Percentiles rank a stretch among this genome's conserved stretches.
phyloP scores from a whole-genome alignment of 192 early-diverging fungal genomes.

The Umbelopsis vinacea region DNA sequence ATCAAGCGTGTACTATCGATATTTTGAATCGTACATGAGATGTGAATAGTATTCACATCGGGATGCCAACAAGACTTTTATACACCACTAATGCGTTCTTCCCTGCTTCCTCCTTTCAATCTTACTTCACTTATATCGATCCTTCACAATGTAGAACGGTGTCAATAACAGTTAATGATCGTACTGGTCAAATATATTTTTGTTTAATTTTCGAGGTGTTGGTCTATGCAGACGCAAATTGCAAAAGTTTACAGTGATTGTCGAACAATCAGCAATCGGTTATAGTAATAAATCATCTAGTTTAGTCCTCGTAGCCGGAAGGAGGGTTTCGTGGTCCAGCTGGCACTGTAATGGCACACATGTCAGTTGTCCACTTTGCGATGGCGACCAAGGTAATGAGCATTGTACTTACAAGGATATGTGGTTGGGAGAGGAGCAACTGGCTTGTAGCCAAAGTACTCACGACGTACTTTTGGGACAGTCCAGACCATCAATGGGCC shows the following conservation, averaged over 20 bases:
- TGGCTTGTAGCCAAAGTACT: constrained; percentile 43
- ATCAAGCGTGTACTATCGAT: no score
- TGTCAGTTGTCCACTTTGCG: background rate
- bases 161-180: background rate
- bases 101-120: no score
- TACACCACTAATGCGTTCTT: no score
- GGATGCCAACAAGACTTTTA: no score
- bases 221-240: constrained; percentile 16
- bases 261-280: constrained; percentile 14
- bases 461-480: constrained; percentile 40
- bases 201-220: background rate
- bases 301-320: constrained; percentile 42
- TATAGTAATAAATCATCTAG: constrained; percentile 15
- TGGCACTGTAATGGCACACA: constrained; percentile 28
- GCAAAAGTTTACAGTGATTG: constrained; percentile 23
- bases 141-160: background rate
- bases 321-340: constrained; percentile 35
- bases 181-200: background rate
- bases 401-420: constrained; percentile 35
- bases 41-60: no score
- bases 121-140: background rate
- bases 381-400: background rate
- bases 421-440: constrained; percentile 35
- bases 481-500: constrained; percentile 42
- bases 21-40: no score